Conservation (phyloP, 306 rosid genomes). For the Prunus dulcis region DNA sequence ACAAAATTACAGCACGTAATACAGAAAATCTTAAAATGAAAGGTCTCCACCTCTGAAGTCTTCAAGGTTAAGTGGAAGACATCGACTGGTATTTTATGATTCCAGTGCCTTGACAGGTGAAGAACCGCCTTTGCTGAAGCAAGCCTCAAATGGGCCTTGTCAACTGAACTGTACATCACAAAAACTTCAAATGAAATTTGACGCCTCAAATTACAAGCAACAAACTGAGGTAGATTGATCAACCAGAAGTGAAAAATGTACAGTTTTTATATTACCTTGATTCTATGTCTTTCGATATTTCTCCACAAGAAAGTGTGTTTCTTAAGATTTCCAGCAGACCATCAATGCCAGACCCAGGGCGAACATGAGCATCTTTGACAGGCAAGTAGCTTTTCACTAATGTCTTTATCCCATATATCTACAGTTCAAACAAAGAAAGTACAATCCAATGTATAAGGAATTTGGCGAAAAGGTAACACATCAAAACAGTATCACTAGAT, state of each 20-base stretch:
- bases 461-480: neutral
- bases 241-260: neutral
- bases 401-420: constrained; percentile 90
- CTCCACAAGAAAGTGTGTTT: constrained; percentile 73
- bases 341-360: constrained; percentile 55
- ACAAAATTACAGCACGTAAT: constrained; percentile 19
- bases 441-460: neutral
- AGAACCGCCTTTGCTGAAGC: constrained; percentile 95
- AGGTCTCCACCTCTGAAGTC: constrained; percentile 64
- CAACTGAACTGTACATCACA: constrained; percentile 73
- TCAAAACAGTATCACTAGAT: neutral
- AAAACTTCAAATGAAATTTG: constrained; percentile 25
- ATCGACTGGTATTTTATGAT: constrained; percentile 78
- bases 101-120: constrained; percentile 86
- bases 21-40: constrained; percentile 17
- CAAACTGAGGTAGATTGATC: constrained; percentile 5
- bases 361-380: constrained; percentile 90
- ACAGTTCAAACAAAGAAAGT: constrained; percentile 17
- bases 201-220: constrained; percentile 17
- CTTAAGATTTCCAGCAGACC: constrained; percentile 70
- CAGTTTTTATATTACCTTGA: constrained; percentile 56
- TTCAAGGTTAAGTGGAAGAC: constrained; percentile 77
- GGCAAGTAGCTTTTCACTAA: constrained; percentile 90
- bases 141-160: constrained; percentile 85
- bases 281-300: constrained; percentile 69